Percentiles rank a stretch among this genome's conserved stretches.
phyloP scores from a whole-genome alignment of 225 moss, liverwort and hornwort species.

The Pseudisothecium myosuroides region DNA sequence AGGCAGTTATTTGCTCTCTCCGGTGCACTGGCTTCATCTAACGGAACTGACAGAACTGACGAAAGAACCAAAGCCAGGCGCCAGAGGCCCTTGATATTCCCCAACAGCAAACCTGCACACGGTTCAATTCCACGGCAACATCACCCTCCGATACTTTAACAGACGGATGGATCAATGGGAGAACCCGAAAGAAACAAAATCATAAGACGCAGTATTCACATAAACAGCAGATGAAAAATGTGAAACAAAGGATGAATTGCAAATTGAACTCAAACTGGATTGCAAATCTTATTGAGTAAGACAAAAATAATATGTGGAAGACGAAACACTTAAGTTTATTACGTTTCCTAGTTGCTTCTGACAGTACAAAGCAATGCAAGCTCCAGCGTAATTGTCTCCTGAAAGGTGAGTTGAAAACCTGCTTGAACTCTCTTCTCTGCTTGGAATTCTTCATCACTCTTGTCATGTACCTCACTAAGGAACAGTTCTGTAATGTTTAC shows the following conservation, averaged over 20 bases:
- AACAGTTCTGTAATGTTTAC: constrained; percentile 5
- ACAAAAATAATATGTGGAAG: neutral
- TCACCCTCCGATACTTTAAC: neutral
- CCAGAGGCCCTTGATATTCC: constrained; percentile 54
- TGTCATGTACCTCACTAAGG: neutral
- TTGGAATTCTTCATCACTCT: neutral
- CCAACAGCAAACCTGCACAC: constrained; percentile 59
- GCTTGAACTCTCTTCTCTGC: constrained; percentile 26
- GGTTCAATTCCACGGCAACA: neutral
- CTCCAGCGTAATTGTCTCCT: neutral
- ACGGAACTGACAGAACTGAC: constrained; percentile 31
- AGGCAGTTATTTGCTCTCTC: constrained; percentile 38
- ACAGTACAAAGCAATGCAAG: neutral
- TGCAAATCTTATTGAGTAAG: neutral
- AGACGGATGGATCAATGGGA: neutral
- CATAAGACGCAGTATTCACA: neutral
- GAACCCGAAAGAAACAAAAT: neutral
- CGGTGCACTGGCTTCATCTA: constrained; percentile 10
- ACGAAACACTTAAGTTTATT: neutral
- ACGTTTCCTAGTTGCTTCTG: neutral
- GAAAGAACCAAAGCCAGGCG: constrained; percentile 58
- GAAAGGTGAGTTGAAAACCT: neutral
- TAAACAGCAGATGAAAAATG: neutral
- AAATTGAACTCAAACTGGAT: neutral
- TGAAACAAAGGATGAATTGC: neutral